phyloP scores from a whole-genome alignment of 2,329 filamentous ascomycete genomes.

The Arthrinium puccinioides region DNA sequence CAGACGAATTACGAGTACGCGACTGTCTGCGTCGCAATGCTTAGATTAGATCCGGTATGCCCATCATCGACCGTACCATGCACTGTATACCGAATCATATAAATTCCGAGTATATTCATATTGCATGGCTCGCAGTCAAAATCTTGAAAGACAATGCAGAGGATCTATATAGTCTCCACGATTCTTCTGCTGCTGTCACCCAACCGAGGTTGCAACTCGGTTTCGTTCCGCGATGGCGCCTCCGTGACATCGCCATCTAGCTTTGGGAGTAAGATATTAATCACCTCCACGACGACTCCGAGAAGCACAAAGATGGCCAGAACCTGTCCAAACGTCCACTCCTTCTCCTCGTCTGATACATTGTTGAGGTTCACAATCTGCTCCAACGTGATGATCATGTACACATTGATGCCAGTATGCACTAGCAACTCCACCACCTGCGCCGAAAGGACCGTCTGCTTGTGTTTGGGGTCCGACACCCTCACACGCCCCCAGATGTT shows the following conservation, averaged over 20 bases:
- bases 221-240: neutral
- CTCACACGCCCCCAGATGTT: neutral
- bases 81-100: too few species aligned
- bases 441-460: neutral
- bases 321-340: constrained; percentile 3
- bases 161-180: too few species aligned
- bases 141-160: too few species aligned
- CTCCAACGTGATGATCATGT: constrained; percentile 4
- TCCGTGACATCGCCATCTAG: neutral
- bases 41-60: too few species aligned
- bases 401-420: constrained; percentile 3
- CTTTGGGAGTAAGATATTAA: constrained; percentile 1
- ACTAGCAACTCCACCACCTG: constrained; percentile 1
- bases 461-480: neutral
- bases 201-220: too few species aligned
- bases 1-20: too few species aligned
- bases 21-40: too few species aligned
- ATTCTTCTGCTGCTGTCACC: too few species aligned
- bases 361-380: constrained; percentile 1
- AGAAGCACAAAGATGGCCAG: constrained; percentile 3
- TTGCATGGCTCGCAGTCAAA: too few species aligned
- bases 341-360: neutral
- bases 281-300: constrained; percentile 2
- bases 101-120: too few species aligned
- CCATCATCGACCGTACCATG: too few species aligned